These are phyloP conservation scores for Francoa sonchifolia DNA, from an alignment of 441 rosid genomes.

Conservation along the genomic window DNA sequence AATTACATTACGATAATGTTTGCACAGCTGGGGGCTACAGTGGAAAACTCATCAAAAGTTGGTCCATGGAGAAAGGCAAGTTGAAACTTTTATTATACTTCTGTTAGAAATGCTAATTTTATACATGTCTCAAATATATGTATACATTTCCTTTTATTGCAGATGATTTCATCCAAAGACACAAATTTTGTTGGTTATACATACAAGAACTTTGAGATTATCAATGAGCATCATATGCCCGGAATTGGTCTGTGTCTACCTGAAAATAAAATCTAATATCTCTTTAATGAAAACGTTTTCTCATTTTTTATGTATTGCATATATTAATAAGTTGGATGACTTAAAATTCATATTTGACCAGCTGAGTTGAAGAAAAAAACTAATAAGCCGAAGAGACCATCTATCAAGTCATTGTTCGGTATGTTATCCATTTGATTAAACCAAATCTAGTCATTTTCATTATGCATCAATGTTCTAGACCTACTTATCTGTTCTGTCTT, in stretches of 20 bases:
- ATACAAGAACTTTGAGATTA: conserved; percentile 44
- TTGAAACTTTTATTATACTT: too few species aligned
- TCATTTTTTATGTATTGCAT: too few species aligned
- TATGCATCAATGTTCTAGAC: neutral
- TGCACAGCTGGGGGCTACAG: too few species aligned
- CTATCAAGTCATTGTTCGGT: conserved; percentile 57
- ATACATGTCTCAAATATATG: too few species aligned
- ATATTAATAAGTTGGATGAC: too few species aligned
- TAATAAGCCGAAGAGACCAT: conserved; percentile 84
- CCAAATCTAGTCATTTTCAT: neutral
- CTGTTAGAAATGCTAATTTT: too few species aligned
- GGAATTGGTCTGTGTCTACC: conserved; percentile 30
- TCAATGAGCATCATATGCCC: conserved; percentile 32
- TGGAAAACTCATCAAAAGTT: too few species aligned
- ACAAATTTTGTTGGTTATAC: conserved; percentile 46
- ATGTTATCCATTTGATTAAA: conserved; percentile 5
- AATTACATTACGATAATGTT: too few species aligned
- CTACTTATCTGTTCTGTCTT: neutral
- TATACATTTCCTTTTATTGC: conserved; percentile 11
- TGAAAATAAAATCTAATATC: neutral
- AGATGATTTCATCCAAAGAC: conserved; percentile 46
- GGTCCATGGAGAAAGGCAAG: too few species aligned
- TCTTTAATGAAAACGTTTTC: neutral
- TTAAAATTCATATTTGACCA: neutral
- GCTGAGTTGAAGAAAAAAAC: conserved; percentile 64